phyloP scores from a whole-genome alignment of 2,329 filamentous ascomycete genomes.

The Tolypocladium ophioglossoides region DNA sequence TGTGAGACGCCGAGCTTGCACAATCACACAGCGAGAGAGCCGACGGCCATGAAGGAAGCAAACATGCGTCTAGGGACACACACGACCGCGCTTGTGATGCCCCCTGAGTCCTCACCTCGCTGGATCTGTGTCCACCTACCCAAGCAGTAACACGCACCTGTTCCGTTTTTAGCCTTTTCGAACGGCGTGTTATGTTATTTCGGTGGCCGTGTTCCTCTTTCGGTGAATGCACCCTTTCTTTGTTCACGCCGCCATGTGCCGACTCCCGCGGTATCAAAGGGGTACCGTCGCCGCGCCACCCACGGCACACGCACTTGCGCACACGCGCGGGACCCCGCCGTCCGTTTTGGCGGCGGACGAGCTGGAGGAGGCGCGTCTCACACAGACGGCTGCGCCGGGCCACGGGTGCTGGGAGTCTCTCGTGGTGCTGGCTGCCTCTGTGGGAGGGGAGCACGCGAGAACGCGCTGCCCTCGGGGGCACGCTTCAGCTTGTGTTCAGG shows the following conservation, averaged over 20 bases:
- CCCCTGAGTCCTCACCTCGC: background rate
- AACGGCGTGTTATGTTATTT: too few relatives aligned
- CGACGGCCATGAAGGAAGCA: background rate
- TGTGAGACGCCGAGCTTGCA: background rate
- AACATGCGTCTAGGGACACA: background rate
- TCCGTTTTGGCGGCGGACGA: too few relatives aligned
- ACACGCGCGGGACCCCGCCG: background rate
- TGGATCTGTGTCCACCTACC: too few relatives aligned
- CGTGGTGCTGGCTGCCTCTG: background rate
- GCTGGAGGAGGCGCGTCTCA: too few relatives aligned
- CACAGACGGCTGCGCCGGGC: background rate
- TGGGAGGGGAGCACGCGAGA: background rate
- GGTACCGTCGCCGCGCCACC: background rate
- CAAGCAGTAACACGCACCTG: background rate
- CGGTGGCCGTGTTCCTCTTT: background rate
- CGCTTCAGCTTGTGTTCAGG: background rate
- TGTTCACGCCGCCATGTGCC: background rate
- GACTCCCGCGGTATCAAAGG: too few relatives aligned
- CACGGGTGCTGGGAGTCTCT: background rate
- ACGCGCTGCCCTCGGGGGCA: too few relatives aligned
- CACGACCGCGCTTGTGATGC: background rate
- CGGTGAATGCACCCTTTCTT: background rate
- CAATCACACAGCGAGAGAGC: background rate
- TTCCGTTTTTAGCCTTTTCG: background rate
- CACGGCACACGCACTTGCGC: background rate